Conservation (phyloP, 2,329 filamentous ascomycete species). For the Geosmithia putterillii region DNA sequence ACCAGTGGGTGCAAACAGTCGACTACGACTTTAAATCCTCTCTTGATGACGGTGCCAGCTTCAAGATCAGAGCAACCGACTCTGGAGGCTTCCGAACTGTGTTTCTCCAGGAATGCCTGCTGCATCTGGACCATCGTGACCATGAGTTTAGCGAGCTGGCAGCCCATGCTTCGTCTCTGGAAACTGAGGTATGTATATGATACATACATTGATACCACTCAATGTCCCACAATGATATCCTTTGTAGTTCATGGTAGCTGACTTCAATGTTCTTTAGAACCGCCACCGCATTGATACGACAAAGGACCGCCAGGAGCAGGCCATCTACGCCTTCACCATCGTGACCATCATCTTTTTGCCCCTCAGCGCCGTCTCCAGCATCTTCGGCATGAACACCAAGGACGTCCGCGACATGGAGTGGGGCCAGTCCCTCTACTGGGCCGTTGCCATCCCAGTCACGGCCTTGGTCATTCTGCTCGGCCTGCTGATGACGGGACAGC, state of each 20-base stretch:
- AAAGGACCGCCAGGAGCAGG: conserved; percentile 13
- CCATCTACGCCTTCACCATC: conserved; percentile 21
- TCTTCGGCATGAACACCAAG: conserved; percentile 41
- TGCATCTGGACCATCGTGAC: not conserved
- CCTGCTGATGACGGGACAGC: not conserved
- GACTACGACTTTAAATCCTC: not conserved
- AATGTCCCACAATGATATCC: no score
- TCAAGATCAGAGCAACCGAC: not conserved
- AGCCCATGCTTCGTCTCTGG: not conserved
- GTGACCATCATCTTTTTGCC: conserved; percentile 5
- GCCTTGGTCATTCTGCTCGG: conserved; percentile 18
- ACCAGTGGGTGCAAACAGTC: not conserved
- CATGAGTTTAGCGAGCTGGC: not conserved
- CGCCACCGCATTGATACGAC: conserved; percentile 5
- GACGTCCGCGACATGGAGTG: conserved; percentile 36
- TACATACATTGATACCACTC: no score
- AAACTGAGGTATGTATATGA: not conserved
- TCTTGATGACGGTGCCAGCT: not conserved
- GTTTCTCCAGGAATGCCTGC: not conserved
- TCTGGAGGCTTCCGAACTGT: not conserved
- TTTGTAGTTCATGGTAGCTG: not conserved
- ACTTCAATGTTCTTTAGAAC: conserved; percentile 1
- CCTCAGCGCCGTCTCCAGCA: conserved; percentile 15
- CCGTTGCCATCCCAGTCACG: conserved; percentile 32
- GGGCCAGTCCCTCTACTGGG: conserved; percentile 38